Evolutionary conservation across 225 moss, liverwort and hornwort species (phyloP).

Genomic region (Straminergon stramineum): DNA sequence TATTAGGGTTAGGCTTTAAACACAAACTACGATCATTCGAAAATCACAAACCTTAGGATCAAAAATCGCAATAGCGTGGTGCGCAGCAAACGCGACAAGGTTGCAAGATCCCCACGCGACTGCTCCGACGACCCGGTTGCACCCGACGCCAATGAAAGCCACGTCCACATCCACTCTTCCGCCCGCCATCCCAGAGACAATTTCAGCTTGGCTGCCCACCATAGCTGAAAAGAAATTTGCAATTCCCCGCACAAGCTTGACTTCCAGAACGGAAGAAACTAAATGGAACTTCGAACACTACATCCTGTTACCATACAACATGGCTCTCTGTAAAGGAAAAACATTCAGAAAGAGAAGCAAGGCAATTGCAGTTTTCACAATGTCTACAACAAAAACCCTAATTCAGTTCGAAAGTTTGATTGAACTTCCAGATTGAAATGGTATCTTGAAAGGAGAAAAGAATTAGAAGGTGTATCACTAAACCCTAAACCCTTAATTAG

Average conservation of each 20-base stretch:
- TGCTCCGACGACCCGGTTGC: slow-evolving; percentile 77
- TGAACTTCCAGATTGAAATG: neutral
- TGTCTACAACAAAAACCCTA: neutral
- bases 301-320: neutral
- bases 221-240: neutral
- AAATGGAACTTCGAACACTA: neutral
- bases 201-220: neutral
- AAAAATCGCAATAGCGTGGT: slow-evolving; percentile 70
- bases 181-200: neutral
- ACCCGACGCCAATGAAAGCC: slow-evolving; percentile 76
- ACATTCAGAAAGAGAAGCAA: neutral
- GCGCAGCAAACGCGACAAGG: slow-evolving; percentile 84
- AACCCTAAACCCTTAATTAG: neutral
- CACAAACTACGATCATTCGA: neutral
- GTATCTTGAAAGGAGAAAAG: neutral
- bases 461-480: neutral
- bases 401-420: neutral
- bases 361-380: neutral
- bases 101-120: slow-evolving; percentile 79
- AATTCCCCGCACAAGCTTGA: neutral
- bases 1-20: neutral
- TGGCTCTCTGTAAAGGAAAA: neutral
- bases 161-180: slow-evolving; percentile 24
- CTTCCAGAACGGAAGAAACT: neutral
- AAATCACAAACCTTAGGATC: slow-evolving; percentile 37